Evolutionary conservation across 2,329 filamentous ascomycete genomes (phyloP).

Genomic region (Chrysoporthe deuterocubensis): DNA sequence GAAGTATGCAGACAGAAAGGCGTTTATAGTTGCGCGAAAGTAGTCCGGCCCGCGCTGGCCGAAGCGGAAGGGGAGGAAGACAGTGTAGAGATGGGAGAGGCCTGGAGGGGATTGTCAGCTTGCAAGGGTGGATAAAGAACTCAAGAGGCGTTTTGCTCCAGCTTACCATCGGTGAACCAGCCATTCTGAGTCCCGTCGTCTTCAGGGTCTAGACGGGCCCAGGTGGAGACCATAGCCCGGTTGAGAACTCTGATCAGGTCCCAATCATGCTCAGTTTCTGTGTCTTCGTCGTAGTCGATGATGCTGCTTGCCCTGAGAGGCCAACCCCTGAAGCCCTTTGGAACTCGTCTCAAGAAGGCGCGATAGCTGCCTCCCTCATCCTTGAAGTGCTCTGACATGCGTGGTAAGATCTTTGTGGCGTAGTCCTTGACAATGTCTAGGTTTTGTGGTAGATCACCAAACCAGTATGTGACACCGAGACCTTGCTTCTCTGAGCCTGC

Average conservation of each 20-base stretch:
- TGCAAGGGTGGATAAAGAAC: background rate
- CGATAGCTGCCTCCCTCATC: conserved; percentile 30
- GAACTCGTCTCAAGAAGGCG: conserved; percentile 29
- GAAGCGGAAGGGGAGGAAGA: conserved; percentile 34
- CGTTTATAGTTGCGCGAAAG: conserved; percentile 32
- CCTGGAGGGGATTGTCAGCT: conserved; percentile 22
- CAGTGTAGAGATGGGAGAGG: conserved; percentile 22
- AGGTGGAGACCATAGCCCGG: conserved; percentile 31
- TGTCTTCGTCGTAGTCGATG: conserved; percentile 32
- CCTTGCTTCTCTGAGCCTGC: background rate
- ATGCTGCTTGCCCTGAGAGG: conserved; percentile 30
- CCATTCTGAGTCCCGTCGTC: conserved; percentile 22
- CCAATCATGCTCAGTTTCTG: conserved; percentile 30
- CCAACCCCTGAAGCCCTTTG: background rate
- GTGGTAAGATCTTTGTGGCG: conserved; percentile 30
- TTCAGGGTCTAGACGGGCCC: conserved; percentile 26
- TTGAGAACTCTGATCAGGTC: conserved; percentile 32
- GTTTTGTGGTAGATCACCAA: conserved; percentile 33
- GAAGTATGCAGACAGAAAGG: conserved; percentile 33
- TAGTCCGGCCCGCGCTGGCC: conserved; percentile 29
- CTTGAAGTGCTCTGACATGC: conserved; percentile 31
- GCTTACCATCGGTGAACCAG: conserved; percentile 30
- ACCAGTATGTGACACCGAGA: conserved; percentile 35
- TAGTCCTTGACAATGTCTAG: conserved; percentile 31
- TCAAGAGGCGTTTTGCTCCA: conserved; percentile 7